Base-by-base conservation (phyloP, 2,329 filamentous ascomycete species). In the Hypomyces rosellus region DNA sequence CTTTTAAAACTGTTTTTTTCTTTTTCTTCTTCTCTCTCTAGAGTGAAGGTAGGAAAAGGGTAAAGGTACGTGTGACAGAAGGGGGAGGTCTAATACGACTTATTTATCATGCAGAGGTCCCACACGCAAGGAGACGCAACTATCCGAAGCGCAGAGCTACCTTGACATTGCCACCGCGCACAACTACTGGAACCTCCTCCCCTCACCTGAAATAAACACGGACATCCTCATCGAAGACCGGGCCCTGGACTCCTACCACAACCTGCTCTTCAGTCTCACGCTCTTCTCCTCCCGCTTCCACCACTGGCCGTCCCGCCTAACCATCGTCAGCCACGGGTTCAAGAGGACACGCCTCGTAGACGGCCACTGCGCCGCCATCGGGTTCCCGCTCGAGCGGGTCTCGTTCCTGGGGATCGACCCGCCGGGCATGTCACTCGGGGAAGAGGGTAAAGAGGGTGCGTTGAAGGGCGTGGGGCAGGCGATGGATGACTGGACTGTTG, bases 201-300 rank as follows among this genome's bases (percentile, higher is more conserved):
- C 49, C 63, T 2, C 42, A 55, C 13, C 15, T 16, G 7, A 37
- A 22, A 42, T 14, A 20, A 12, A 6, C 41, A 3, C 2, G 13
- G 14, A 51, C 7, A 70, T 89, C 15, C 62, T 80, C 0, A 61
- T 81, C 2, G 90, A 96, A 62, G 77, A 84, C 8, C 75, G 79
- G 49, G 89, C 91, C 0, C 82, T 92, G 1, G 91, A 96, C 66
- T 92, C 86, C 2, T 92, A 89, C 62, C 85, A 90, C 63, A 96
- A 96, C 63, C 70, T 96, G 5, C 69, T 95, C 14, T 90, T 91
- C 64, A 86, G 85, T 12, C 72, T 95, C 3, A 59, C 74, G 14
- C 63, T 69, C 34, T 82, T 80, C 60, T 69, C 70, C 54, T 54
- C 62, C 36, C 59, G 57, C 11, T 68, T 69, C 1, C 58, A 64